Evolutionary conservation across 208 protist genomes (phyloP), one percentile per base, ranked within the genome.

Genomic region (Polymyxa betae): DNA sequence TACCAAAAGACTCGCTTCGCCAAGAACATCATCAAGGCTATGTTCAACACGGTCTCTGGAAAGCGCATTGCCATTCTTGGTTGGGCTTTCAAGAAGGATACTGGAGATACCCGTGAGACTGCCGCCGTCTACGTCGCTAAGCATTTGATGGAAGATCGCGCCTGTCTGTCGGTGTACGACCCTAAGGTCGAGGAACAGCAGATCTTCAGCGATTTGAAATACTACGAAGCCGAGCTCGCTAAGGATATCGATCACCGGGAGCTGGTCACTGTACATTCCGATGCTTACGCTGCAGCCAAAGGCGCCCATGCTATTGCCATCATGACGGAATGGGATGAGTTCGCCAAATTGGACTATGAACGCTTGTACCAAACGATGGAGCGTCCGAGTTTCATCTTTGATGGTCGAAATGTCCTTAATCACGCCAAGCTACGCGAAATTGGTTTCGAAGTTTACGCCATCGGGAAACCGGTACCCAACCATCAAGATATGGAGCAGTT

Each of bases 81-180:
- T 12, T 99, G 98, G 92, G 97, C 98, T 35, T 99, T 99, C 94
- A 99, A 99, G 95, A 98, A 97, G 92, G 94, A 99, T 92, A 98
- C 97, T n/a, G 96, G 97, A 46, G 98, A 99, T 92, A 98, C 96
- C 32, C 94, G 97, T 32, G 97, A 98, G 93, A 96, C 96, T 77
- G 91, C 97, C 0, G 95, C 97, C 41, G 97, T 98, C 89, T 92
- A 96, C 90, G 93, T 99, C 38, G 95, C 92, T 82, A 90, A 93
- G 29, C 91, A 94, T 0, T 93, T 99, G 0, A 0, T 98, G 0
- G 94, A 96, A 49, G 97, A 98, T 92, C 93, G 95, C 0, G 97
- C 97, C 0, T 91, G 93, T 41, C 45, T 99, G 0, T 52, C 93
- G 68, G 96, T 99, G 66, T 99, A 98, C 92, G 98, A 99, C 93